Conservation (phyloP, 2,329 filamentous ascomycete genomes). For the Monilinia laxa region DNA sequence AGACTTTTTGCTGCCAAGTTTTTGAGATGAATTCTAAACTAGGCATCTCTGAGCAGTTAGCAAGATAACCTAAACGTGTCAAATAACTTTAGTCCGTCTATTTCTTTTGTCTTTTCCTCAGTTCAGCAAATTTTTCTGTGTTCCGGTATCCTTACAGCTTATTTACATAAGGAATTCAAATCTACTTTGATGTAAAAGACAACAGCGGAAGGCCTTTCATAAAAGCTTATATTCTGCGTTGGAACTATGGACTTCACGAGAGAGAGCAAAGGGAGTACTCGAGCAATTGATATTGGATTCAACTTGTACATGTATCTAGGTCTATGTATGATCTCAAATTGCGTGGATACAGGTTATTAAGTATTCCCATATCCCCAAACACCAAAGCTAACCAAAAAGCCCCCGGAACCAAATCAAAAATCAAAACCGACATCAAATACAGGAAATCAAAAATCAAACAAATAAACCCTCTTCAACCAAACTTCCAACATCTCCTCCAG, state of each 20-base stretch:
- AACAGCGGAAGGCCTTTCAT: not conserved
- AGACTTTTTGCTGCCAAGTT: not conserved
- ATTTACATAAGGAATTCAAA: not conserved
- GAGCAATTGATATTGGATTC: not conserved
- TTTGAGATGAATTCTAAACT: not conserved
- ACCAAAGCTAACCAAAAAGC: not conserved
- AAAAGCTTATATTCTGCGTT: not conserved
- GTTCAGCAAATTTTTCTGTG: not conserved
- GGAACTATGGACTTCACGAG: not conserved
- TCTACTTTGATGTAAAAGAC: no score
- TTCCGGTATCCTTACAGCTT: not conserved
- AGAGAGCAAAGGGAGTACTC: not conserved
- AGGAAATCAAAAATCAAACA: conserved; percentile 38
- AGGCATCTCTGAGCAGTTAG: not conserved
- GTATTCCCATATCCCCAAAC: not conserved
- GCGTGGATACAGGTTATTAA: conserved; percentile 19
- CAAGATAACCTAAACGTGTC: not conserved
- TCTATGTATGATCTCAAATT: conserved; percentile 12
- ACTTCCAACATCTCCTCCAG: conserved; percentile 64
- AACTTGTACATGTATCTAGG: conserved; percentile 12
- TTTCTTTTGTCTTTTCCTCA: not conserved
- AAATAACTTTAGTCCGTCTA: not conserved
- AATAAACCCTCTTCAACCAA: conserved; percentile 52
- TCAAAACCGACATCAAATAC: not conserved
- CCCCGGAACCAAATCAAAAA: not conserved